These are phyloP conservation scores for Pholiota adiposa DNA, from an alignment of 1,284 basidiomycete species.

Conservation along the genomic window DNA sequence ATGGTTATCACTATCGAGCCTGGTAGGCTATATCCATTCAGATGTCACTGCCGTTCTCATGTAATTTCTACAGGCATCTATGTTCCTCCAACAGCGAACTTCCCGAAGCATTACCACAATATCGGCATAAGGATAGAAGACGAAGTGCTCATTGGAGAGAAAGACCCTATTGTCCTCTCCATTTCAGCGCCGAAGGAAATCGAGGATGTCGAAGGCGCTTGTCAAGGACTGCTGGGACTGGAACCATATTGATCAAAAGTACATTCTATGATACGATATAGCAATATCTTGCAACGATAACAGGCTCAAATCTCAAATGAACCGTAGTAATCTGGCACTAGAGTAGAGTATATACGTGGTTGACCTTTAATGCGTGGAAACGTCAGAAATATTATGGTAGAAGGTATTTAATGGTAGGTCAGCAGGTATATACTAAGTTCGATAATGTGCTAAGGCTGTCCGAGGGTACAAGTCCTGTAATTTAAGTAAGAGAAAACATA, in stretches of 20 bases:
- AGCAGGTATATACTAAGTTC: too few species aligned
- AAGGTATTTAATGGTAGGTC: too few species aligned
- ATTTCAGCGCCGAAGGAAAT: constrained; percentile 90
- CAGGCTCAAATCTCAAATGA: neutral
- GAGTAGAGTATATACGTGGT: too few species aligned
- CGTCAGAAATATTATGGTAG: too few species aligned
- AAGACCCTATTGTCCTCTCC: constrained; percentile 72
- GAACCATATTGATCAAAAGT: constrained; percentile 51
- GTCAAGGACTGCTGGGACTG: constrained; percentile 77
- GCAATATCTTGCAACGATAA: neutral
- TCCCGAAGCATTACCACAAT: constrained; percentile 87
- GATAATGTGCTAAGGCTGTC: too few species aligned
- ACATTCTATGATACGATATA: neutral
- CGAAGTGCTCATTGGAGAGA: constrained; percentile 78
- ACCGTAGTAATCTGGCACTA: too few species aligned
- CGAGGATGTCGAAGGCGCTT: constrained; percentile 85
- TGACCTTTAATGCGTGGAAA: too few species aligned
- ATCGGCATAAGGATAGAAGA: constrained; percentile 94
- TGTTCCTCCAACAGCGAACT: constrained; percentile 77
- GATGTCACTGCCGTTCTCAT: neutral
- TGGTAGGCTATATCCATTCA: constrained; percentile 42
- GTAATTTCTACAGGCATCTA: constrained; percentile 61
- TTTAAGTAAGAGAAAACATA: neutral
- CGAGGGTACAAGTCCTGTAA: too few species aligned
- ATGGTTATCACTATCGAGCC: constrained; percentile 92